Conservation (phyloP, 768 basidiomycete species). For the Termitomyces titanicus region DNA sequence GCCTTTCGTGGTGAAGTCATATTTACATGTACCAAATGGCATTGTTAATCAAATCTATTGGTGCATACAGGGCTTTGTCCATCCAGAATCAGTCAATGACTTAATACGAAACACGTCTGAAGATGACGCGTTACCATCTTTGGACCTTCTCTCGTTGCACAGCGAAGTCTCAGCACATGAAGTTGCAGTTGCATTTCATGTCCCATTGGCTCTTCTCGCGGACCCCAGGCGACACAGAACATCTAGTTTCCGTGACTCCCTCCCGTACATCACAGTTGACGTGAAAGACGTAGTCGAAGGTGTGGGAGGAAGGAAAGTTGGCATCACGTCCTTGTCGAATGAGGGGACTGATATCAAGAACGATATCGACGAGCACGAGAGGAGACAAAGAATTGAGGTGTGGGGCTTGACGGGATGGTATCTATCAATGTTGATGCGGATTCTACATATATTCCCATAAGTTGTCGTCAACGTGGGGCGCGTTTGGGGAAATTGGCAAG, state of each 20-base stretch:
- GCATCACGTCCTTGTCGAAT: slow-evolving; percentile 22
- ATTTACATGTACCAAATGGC: background rate
- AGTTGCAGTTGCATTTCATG: slow-evolving; percentile 69
- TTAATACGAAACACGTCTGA: slow-evolving; percentile 16
- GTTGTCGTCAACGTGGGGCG: background rate
- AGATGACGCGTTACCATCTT: slow-evolving; percentile 55
- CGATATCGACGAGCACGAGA: slow-evolving; percentile 32
- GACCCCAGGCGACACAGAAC: slow-evolving; percentile 44
- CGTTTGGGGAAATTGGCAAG: background rate
- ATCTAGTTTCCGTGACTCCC: slow-evolving; percentile 50
- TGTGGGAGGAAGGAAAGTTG: slow-evolving; percentile 12
- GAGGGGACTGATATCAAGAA: slow-evolving; percentile 18
- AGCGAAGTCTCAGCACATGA: slow-evolving; percentile 49
- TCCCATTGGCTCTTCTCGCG: slow-evolving; percentile 53
- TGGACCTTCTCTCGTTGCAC: slow-evolving; percentile 48
- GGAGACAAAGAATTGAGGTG: slow-evolving; percentile 53
- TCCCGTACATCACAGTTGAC: slow-evolving; percentile 64
- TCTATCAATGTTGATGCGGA: slow-evolving; percentile 58
- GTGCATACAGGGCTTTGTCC: slow-evolving; percentile 37
- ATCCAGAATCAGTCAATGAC: slow-evolving; percentile 15
- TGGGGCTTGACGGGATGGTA: slow-evolving; percentile 90
- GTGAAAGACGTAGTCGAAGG: slow-evolving; percentile 55
- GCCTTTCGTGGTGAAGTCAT: slow-evolving; percentile 61
- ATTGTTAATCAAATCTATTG: slow-evolving; percentile 9
- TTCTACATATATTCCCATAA: slow-evolving; percentile 44